Base-by-base conservation (phyloP, 1,284 basidiomycete species). In the Laetiporus sulphureus region DNA sequence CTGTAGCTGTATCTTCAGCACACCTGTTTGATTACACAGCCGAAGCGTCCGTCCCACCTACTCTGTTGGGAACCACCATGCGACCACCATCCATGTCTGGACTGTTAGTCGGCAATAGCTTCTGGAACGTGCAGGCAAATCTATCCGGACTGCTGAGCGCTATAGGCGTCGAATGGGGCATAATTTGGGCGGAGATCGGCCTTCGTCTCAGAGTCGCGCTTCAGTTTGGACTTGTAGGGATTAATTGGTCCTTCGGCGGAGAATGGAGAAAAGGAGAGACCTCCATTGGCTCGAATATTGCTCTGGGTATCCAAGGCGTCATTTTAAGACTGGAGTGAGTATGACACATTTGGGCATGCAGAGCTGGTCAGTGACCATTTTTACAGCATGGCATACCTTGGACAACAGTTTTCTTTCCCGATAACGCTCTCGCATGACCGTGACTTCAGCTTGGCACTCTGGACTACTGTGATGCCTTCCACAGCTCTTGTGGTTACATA, bases 301-400 rank as follows among this genome's bases (percentile, higher is more conserved):
- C 49, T 21, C 45, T 62, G 32, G 55, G 55, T 37, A 37, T 52
- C 16, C 47, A 49, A 32, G 63, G 64, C 22, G 63, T 68, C 25
- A 50, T 55, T 12, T 52, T 67, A 38, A 60, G 50, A 48, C 42
- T 66, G 42, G 58, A 60, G 66, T 66, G 46, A 53, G 64, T 53
- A 40, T 46, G 30, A 15, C 11, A 27, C 33, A 48, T 45, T 29
- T 24, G 12, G 15, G 8, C 38, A 12, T 15, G 27, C 21, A 37
- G 27, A 44, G 27, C 41, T 35, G 37, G 40, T 34, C 23, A 29
- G 40, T 12, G 27, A 21, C 38, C 12, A 21, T 11, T 24, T 36
- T 19, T 18, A 30, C 40, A 68, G 65, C 37, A 44, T 63, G 40
- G 48, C 52, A 34, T 62, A 64, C 43, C 51, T 61, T 22, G 62